Conservation (phyloP, 2,329 filamentous ascomycete genomes). For the Microdochium nivale region DNA sequence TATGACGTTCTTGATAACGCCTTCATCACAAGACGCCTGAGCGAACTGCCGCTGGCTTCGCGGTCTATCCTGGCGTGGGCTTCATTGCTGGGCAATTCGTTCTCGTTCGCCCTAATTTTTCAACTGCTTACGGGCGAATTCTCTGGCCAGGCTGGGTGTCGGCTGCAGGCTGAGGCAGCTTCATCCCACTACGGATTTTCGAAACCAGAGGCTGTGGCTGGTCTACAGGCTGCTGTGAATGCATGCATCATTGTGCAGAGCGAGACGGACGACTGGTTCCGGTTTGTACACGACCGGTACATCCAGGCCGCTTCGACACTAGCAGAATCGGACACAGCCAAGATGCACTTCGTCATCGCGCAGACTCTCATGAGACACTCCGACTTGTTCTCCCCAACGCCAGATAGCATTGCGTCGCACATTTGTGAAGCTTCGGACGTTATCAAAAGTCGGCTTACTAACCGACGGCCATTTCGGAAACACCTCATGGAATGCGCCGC, state of each 20-base stretch:
- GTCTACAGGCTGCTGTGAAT: slow-evolving; percentile 74
- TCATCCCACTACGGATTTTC: slow-evolving; percentile 33
- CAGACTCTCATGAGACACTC: slow-evolving; percentile 71
- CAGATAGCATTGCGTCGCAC: slow-evolving; percentile 71
- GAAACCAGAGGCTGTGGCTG: slow-evolving; percentile 62
- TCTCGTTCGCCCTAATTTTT: slow-evolving; percentile 75
- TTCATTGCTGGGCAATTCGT: slow-evolving; percentile 70
- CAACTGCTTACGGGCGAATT: slow-evolving; percentile 70
- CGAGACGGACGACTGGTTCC: slow-evolving; percentile 78
- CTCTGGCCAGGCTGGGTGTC: slow-evolving; percentile 28
- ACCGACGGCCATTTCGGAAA: slow-evolving; percentile 61
- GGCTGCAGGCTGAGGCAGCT: slow-evolving; percentile 7
- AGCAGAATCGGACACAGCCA: slow-evolving; percentile 57
- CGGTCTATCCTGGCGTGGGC: slow-evolving; percentile 80
- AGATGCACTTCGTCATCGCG: slow-evolving; percentile 89
- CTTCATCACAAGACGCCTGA: slow-evolving; percentile 71
- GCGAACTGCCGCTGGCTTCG: slow-evolving; percentile 66
- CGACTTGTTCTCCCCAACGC: slow-evolving; percentile 47
- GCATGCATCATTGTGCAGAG: slow-evolving; percentile 74
- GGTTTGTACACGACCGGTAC: slow-evolving; percentile 84
- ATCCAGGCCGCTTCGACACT: slow-evolving; percentile 65
- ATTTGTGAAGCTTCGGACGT: slow-evolving; percentile 70
- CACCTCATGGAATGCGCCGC: slow-evolving; percentile 73
- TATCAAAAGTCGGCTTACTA: slow-evolving; percentile 56
- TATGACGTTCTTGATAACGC: slow-evolving; percentile 73